These are phyloP conservation scores for Lagenaria siceraria DNA, from an alignment of 306 rosid genomes.

Conservation along the genomic window DNA sequence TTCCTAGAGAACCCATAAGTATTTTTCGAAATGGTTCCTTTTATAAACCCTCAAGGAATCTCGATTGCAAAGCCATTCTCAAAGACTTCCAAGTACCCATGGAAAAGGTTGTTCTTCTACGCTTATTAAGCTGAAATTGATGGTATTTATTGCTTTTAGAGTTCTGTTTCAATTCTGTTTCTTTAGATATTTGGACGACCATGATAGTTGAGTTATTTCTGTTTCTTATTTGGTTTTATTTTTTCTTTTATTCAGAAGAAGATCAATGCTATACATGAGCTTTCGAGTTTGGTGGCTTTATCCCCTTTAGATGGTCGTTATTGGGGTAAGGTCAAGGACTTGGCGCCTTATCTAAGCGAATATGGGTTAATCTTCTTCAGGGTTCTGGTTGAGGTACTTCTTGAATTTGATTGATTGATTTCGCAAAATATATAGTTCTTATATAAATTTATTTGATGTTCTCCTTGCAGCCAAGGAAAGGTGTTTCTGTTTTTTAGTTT, in stretches of 20 bases:
- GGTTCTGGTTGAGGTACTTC: conserved; percentile 50
- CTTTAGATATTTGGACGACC: not conserved
- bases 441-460: not conserved
- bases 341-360: conserved; percentile 51
- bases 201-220: not conserved
- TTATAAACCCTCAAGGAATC: conserved; percentile 7
- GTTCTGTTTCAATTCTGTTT: not conserved
- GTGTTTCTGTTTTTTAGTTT: not conserved
- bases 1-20: not conserved
- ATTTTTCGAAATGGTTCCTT: not conserved
- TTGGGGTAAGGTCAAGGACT: conserved; percentile 48
- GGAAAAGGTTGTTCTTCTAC: conserved; percentile 8
- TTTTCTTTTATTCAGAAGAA: not conserved
- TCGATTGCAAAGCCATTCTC: conserved; percentile 21
- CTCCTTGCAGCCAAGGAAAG: not conserved
- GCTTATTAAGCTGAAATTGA: not conserved
- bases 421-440: not conserved
- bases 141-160: not conserved
- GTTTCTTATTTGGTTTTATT: not conserved
- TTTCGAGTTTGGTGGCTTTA: conserved; percentile 44
- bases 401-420: not conserved
- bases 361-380: conserved; percentile 47
- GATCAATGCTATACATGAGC: conserved; percentile 16
- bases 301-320: conserved; percentile 72
- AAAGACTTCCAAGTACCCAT: not conserved